Percentiles rank a stretch among this genome's conserved stretches.
phyloP scores from a whole-genome alignment of 2,329 filamentous ascomycete species.

The Paecilomyces niveus region DNA sequence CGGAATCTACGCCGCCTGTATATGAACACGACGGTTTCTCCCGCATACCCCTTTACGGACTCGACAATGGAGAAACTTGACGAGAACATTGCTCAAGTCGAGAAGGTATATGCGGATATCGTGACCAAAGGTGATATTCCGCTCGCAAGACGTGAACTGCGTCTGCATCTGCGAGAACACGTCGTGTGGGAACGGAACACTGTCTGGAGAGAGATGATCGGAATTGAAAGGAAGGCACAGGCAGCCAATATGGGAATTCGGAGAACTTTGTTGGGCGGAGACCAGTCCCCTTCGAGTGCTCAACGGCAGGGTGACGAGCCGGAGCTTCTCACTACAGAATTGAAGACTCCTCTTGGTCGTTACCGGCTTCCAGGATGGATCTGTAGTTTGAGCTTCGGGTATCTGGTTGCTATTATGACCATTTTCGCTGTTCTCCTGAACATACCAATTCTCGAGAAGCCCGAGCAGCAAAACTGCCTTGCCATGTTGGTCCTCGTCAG shows the following conservation, averaged over 20 bases:
- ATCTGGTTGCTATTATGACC: conserved; percentile 61
- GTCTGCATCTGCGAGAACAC: conserved; percentile 87
- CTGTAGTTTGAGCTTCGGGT: conserved; percentile 72
- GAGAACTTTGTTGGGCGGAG: conserved; percentile 70
- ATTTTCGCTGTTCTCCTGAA: conserved; percentile 69
- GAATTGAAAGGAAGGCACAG: conserved; percentile 90
- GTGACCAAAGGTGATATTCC: conserved; percentile 74
- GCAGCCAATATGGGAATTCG: conserved; percentile 80
- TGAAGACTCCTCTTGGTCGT: conserved; percentile 72
- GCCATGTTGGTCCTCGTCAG: conserved; percentile 92
- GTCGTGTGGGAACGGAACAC: conserved; percentile 99
- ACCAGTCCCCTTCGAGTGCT: conserved; percentile 59
- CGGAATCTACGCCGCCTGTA: conserved; percentile 71
- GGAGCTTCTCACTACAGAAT: conserved; percentile 56
- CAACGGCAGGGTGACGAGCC: conserved; percentile 80
- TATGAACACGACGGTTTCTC: conserved; percentile 64
- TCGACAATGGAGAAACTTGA: conserved; percentile 65
- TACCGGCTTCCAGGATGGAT: conserved; percentile 75
- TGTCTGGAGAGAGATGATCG: conserved; percentile 98
- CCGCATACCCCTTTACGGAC: conserved; percentile 73
- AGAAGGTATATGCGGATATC: conserved; percentile 70
- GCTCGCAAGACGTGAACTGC: conserved; percentile 73
- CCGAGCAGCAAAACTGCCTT: conserved; percentile 92
- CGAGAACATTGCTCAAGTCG: conserved; percentile 65
- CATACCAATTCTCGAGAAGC: conserved; percentile 73